Base-by-base conservation (phyloP, 1,139 yeast species). In the Blastobotrys capitulatus region DNA sequence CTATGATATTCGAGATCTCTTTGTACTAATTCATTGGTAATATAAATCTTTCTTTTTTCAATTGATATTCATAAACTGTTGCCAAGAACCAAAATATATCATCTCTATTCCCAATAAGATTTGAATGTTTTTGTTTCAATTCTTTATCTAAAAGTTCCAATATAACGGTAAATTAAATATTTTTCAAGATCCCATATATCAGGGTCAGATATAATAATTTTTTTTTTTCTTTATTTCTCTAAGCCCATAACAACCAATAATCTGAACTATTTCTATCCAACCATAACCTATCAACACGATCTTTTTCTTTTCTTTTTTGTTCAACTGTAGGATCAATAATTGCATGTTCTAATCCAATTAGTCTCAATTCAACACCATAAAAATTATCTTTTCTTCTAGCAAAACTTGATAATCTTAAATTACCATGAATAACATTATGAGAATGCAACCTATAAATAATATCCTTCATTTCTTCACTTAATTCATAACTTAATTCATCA, bases 231-330 rank as follows among this genome's bases (percentile, higher is more conserved):
- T n/a, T n/a, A n/a, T n/a, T n/a, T n/a, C n/a, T n/a, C 16, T 42
- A 43, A 12, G 13, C 9, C 40, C 41, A 44, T 18, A 44, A n/a
- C 10, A 44, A n/a, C 47, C 47, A 44, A 38, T 44, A 44, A 29
- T 44, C 47, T 9, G 19, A 15, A 19, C 29, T 44, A 4, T 37
- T 22, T 10, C 47, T 37, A 12, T 44, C 37, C 4, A 42, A 20
- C 16, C 29, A 44, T 10, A 44, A 15, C 37, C 15, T 6, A 16
- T 38, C 38, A 5, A 38, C 38, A 7, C 42, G 20, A 4, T 38
- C 42, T 34, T 31, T 31, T 38, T 44, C 47, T 12, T 27, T 15
- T 18, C 16, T 22, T 20, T 44, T 44, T 15, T 44, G 31, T 10
- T 19, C 27, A 1, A 44, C 15, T 2, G 22, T 38, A 2, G 43